Evolutionary conservation across 2,329 filamentous ascomycete genomes (phyloP).

Genomic region (Botryotinia globosa): DNA sequence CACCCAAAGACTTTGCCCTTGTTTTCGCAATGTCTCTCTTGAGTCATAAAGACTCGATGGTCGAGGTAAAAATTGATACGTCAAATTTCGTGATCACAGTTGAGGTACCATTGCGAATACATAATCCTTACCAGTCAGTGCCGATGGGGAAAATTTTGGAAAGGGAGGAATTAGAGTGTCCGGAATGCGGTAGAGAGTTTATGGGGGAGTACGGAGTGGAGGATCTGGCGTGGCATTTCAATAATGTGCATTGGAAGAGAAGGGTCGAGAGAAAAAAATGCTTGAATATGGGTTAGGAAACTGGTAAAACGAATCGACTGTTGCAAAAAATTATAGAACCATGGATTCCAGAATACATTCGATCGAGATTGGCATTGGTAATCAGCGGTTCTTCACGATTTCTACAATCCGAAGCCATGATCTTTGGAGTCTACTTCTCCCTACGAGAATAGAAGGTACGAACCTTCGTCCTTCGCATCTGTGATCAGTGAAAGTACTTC

Average conservation of each 20-base stretch:
- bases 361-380: neutral
- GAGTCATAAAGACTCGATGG: neutral
- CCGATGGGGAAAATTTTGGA: neutral
- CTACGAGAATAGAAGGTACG: neutral
- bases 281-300: constrained; percentile 1
- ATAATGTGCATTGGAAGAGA: constrained; percentile 18
- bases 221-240: constrained; percentile 16
- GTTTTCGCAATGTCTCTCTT: neutral
- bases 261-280: constrained; percentile 14
- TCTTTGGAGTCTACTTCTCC: neutral
- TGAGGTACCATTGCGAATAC: constrained; percentile 12
- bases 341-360: neutral
- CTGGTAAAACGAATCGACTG: neutral
- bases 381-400: neutral
- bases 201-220: neutral
- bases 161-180: constrained; percentile 17
- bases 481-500: neutral
- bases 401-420: neutral
- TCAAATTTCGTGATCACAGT: constrained; percentile 7
- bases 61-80: constrained; percentile 15
- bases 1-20: neutral
- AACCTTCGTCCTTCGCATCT: neutral
- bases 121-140: neutral
- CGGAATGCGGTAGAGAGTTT: constrained; percentile 17
- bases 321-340: neutral